Evolutionary conservation across 1,284 basidiomycete genomes (phyloP), one percentile per base, ranked within the genome.

Genomic region (Leccinum holopus): DNA sequence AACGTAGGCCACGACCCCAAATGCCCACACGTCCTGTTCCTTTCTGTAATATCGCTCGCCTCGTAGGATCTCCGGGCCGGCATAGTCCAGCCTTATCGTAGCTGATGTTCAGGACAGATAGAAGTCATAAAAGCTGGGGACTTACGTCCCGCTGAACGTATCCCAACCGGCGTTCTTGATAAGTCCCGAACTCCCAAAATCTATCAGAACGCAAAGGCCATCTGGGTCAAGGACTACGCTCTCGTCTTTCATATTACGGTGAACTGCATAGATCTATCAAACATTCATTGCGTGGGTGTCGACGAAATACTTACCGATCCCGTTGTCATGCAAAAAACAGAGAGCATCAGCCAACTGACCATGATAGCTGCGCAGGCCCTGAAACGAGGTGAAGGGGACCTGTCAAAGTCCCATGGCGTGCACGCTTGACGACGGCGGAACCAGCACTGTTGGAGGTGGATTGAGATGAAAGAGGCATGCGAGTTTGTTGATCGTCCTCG

Each of bases 201-300:
- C 97, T 75, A 99, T 99, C 68, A 99, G 78, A 76, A 98, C 92
- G 71, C 92, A 95, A 71, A 87, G 83, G 39, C 87, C 90, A 64
- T 82, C 76, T 52, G 84, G 82, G 5, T 90, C 91, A 55, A 93
- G 81, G 33, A 93, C 87, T 44, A 99, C 95, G 74, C 99, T 99
- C 77, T 99, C 97, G 72, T 99, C 97, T 78, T 99, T 99, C 77
- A 99, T 89, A 74, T 99, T 97, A 64, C 97, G 93, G 78, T 99
- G 97, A 7, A 99, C 96, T 87, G 83, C 18, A 57, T 25, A 61
- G 63, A 59, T 62, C 52, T 58, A 62, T 61, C 58, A 65, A 37
- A 62, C n/a, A 61, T 25, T 47, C 35, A 58, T 59, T 55, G 60
- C 28, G 59, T 41, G 21, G 59, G 59, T 57, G 65, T 53, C 41